Base-by-base conservation (phyloP, 345 rosid species). In the Heritiera fomes region DNA sequence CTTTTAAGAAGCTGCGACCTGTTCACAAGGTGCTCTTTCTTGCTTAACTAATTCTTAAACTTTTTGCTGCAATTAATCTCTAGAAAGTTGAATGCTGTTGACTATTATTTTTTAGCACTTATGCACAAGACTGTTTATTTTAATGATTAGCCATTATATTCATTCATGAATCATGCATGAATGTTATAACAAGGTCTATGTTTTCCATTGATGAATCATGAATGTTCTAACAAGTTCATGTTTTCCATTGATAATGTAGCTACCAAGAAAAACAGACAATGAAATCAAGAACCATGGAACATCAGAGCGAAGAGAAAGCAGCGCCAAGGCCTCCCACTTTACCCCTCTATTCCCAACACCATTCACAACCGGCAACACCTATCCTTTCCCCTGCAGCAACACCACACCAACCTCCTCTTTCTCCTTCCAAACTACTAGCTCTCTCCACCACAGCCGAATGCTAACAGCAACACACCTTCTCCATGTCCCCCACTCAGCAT, bases 261-360 rank as follows among this genome's bases (percentile, higher is more conserved):
- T 72, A 34, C 75, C 75, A 9, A 38, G 46, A 18, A 85, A 93
- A 77, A 91, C 95, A 70, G 93, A 91, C 76, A 91, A 91, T 76
- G 95, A 91, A 86, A 91, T 91, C 71, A 91, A 91, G 79, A 91
- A 91, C 80, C 89, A 89, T 91, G 95, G 95, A 91, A 91, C 87
- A 91, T 91, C 20, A 78, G 93, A 46, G 79, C 89, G 75, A 91
- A 89, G 87, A 85, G 93, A 52, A 87, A 83, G 46, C 86, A 85
- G 10, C 91, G 95, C 53, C 95, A 88, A 80, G 92, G 95, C 14
- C 91, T 90, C 64, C 89, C 91, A 50, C 83, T 90, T 10, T 90
- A 89, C 71, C 92, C 91, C 55, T 46, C 49, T 59, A 53, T 74
- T 70, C 83, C 80, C 75, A 55, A 75, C 79, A 77, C 50, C 83